Percentiles rank a stretch among this genome's conserved stretches.
Evolutionary conservation across 1,139 yeast species (phyloP).

Genomic region (Citeromyces siamensis): DNA sequence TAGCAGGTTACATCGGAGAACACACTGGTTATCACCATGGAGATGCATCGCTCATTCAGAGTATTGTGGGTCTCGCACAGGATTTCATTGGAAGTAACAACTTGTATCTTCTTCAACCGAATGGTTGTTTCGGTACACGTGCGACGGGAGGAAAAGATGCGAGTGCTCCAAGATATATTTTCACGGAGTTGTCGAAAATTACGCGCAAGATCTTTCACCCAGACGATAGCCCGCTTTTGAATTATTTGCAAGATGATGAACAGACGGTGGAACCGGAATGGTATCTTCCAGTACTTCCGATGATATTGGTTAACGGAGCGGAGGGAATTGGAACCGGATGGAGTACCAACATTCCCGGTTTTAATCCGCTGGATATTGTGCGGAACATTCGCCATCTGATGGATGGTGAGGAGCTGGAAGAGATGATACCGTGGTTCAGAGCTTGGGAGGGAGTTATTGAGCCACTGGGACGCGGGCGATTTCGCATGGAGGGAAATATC

Average conservation of each 20-base stretch:
- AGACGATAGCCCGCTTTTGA: slow-evolving; percentile 67
- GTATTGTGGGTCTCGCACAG: slow-evolving; percentile 91
- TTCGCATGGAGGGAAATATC: slow-evolving; percentile 64
- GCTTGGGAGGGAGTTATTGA: slow-evolving; percentile 90
- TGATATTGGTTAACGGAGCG: slow-evolving; percentile 87
- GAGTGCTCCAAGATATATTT: slow-evolving; percentile 97
- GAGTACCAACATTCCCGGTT: slow-evolving; percentile 90
- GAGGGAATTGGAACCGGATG: slow-evolving; percentile 99
- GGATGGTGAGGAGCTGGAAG: slow-evolving; percentile 57
- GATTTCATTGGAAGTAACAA: slow-evolving; percentile 92
- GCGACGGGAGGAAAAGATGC: slow-evolving; percentile 98
- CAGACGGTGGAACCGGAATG: slow-evolving; percentile 92
- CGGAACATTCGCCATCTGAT: slow-evolving; percentile 59
- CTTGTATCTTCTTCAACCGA: slow-evolving; percentile 72
- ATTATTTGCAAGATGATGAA: slow-evolving; percentile 86
- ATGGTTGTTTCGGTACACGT: slow-evolving; percentile 96
- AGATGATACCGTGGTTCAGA: slow-evolving; percentile 89
- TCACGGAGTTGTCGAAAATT: slow-evolving; percentile 69
- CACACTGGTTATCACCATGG: slow-evolving; percentile 96
- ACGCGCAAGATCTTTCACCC: slow-evolving; percentile 71
- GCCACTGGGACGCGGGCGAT: slow-evolving; percentile 50
- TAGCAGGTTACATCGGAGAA: slow-evolving; percentile 84
- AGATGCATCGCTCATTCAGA: slow-evolving; percentile 75
- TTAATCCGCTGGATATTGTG: slow-evolving; percentile 78
- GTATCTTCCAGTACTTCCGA: slow-evolving; percentile 89